Evolutionary conservation across 1,284 basidiomycete genomes (phyloP).

Genomic region (Anthracocystis setariae): DNA sequence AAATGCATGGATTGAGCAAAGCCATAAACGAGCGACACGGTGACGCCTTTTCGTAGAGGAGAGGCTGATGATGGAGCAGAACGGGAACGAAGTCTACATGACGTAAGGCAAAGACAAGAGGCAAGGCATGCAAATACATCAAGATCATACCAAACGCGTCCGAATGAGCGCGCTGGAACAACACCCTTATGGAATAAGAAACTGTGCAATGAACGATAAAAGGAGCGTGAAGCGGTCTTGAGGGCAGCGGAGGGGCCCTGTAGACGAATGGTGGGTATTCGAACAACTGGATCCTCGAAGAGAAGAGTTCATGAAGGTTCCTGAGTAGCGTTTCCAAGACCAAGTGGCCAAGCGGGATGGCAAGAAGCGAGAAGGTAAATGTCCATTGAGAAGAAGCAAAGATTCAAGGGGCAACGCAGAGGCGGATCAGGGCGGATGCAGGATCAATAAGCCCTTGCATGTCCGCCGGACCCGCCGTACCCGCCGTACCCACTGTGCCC

Average conservation of each 20-base stretch:
- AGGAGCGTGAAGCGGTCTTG: constrained; percentile 3
- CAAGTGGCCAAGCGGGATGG: constrained; percentile 14
- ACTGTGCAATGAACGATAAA: constrained; percentile 3
- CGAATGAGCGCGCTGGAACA: too few species aligned
- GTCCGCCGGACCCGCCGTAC: constrained; percentile 1
- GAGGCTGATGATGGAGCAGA: not conserved
- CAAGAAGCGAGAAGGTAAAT: not conserved
- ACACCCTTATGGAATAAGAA: too few species aligned
- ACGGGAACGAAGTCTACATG: constrained; percentile 19
- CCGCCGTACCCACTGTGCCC: not conserved
- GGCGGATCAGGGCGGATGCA: not conserved
- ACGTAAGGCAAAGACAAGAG: constrained; percentile 2
- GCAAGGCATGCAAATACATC: constrained; percentile 9
- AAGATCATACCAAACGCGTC: constrained; percentile 2
- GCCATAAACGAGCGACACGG: constrained; percentile 13
- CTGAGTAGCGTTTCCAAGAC: constrained; percentile 7
- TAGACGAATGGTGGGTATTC: too few species aligned
- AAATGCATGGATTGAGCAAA: constrained; percentile 6
- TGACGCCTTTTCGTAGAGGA: constrained; percentile 5
- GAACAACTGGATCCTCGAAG: not conserved
- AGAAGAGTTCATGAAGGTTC: not conserved
- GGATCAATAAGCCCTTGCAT: constrained; percentile 21
- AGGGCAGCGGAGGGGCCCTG: too few species aligned
- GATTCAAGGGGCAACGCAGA: not conserved
- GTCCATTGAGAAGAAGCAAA: not conserved